Evolutionary conservation across 148 eudicot species (phyloP), one percentile per base, ranked within the genome.

Genomic region (Chenopodium formosanum): DNA sequence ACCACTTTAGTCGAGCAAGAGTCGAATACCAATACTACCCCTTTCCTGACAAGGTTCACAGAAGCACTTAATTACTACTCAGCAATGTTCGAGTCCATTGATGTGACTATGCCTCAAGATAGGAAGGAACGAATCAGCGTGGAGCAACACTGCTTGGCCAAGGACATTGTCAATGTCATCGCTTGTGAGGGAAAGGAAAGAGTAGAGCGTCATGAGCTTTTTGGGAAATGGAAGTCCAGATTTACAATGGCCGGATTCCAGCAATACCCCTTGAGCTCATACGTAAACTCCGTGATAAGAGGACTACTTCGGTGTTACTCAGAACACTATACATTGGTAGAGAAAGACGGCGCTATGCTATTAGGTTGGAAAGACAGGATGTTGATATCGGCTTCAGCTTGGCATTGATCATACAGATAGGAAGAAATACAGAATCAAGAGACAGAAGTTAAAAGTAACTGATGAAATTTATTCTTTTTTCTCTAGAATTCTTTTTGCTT

Each of bases 61-160:
- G 98, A 95, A 80, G 81, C 97, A 11, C 82, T 95, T 0, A 92
- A 89, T 34, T 95, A 82, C 83, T 95, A 95, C 83, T 89, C 94
- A 0, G 98, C 98, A 0, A 95, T 95, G 91, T 95, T 95, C 22
- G 98, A 95, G 86, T 95, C 97, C 0, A 92, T 95, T 12, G 98
- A 95, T 31, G 92, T 87, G 80, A 89, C 92, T 14, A 75, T 93
- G 82, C 82, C 88, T 0, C 78, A 97, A 83, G 90, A 91, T 29
- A 82, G 84, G 73, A 95, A 91, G 81, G 96, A 95, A 85, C 77
- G 97, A 62, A 88, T 95, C 5, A 86, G 80, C 4, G 92, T 92
- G 63, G 98, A 95, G 88, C 94, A 95, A 47, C 97, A 93, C 11
- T 95, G 98, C 78, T 74, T 95, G 83, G 98, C 98, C 2, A 88